These are phyloP conservation scores for Chaetomidium leptoderma DNA, from an alignment of 495 filamentous ascomycete species.

Conservation along the genomic window DNA sequence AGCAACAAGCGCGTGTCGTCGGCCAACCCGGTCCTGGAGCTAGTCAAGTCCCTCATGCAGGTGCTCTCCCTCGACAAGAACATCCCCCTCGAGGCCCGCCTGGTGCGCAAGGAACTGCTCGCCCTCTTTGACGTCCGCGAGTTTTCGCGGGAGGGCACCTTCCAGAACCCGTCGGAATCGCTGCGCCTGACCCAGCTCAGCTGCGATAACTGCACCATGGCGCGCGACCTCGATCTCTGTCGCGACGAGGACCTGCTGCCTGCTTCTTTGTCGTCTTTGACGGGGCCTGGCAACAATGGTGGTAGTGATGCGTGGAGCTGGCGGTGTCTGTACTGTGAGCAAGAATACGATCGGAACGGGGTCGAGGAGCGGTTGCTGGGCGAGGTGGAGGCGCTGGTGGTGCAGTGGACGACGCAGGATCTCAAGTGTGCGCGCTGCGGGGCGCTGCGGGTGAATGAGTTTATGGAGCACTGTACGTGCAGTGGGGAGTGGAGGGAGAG, in stretches of 20 bases:
- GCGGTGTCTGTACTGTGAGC: conserved; percentile 73
- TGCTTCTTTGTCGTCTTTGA: conserved; percentile 7
- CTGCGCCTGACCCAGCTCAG: conserved; percentile 70
- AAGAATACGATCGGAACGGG: conserved; percentile 66
- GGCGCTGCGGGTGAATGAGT: conserved; percentile 73
- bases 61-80: conserved; percentile 85
- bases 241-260: conserved; percentile 82
- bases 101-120: conserved; percentile 84
- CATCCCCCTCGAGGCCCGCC: conserved; percentile 75
- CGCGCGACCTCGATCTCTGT: conserved; percentile 87
- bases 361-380: conserved; percentile 82
- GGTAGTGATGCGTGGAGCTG: conserved; percentile 51
- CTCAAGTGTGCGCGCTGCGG: conserved; percentile 73
- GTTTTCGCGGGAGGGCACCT: conserved; percentile 81
- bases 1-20: conserved; percentile 17
- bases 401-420: conserved; percentile 86
- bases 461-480: conserved; percentile 95
- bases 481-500: conserved; percentile 76
- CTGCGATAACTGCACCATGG: conserved; percentile 81
- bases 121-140: conserved; percentile 88
- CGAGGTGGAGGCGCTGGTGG: conserved; percentile 66
- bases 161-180: conserved; percentile 76
- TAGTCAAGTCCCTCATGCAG: conserved; percentile 88
- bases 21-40: conserved; percentile 77
- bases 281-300: conserved; percentile 22